Evolutionary conservation across 2,329 filamentous ascomycete genomes (phyloP).

Genomic region (Neocatenulostroma microsporum): DNA sequence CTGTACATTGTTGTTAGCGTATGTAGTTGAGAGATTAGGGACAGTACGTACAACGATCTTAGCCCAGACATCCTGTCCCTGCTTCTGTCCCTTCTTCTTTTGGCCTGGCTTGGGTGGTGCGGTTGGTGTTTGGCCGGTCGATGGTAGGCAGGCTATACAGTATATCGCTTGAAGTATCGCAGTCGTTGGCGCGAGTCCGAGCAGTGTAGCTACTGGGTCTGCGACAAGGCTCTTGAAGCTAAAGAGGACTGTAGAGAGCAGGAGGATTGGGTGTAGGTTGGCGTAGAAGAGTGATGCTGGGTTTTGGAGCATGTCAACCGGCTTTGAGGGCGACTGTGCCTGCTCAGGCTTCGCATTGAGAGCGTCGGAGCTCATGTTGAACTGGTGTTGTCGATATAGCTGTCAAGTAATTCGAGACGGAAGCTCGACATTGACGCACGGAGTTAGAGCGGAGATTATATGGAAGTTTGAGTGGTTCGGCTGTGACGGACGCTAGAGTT

Average conservation of each 20-base stretch:
- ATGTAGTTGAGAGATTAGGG: not conserved
- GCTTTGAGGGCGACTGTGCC: constrained; percentile 10
- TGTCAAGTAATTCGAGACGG: not conserved
- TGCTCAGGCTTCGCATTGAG: not conserved
- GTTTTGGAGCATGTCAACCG: constrained; percentile 24
- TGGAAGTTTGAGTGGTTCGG: too few relatives aligned
- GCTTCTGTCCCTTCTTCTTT: constrained; percentile 48
- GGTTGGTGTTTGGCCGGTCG: constrained; percentile 35
- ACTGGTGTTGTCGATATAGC: not conserved
- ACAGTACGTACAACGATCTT: constrained; percentile 36
- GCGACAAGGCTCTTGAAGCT: constrained; percentile 61
- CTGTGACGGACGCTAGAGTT: too few relatives aligned
- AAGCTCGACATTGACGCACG: not conserved
- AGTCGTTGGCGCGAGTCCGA: constrained; percentile 54
- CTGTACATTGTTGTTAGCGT: constrained; percentile 34
- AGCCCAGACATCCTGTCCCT: constrained; percentile 37
- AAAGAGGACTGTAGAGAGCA: constrained; percentile 56
- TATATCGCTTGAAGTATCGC: constrained; percentile 56
- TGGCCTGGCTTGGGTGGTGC: constrained; percentile 43
- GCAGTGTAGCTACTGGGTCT: constrained; percentile 59
- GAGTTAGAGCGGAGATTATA: too few relatives aligned
- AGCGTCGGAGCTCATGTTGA: not conserved
- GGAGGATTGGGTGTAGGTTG: constrained; percentile 58
- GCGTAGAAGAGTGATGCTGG: constrained; percentile 41
- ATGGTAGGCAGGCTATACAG: constrained; percentile 52